A percentile compares a stretch with the other conserved stretches of the same genome.
phyloP scores from a whole-genome alignment of 345 rosid species.

The Gossypium ekmanianum region DNA sequence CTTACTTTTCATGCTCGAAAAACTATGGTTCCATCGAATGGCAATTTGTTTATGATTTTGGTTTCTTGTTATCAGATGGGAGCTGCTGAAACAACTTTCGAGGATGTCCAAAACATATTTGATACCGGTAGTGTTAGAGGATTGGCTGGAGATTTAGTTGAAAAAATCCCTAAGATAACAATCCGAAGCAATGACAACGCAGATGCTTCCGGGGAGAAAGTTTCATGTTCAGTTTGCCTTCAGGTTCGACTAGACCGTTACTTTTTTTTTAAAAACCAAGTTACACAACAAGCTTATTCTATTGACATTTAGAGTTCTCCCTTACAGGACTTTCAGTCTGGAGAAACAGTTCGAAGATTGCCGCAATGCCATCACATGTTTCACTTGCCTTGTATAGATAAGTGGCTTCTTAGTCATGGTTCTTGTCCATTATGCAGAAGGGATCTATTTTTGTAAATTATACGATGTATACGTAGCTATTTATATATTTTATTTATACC shows the following conservation, averaged over 20 bases:
- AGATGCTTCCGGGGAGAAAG: slow-evolving; percentile 77
- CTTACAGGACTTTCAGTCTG: slow-evolving; percentile 83
- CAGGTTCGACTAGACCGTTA: slow-evolving; percentile 46
- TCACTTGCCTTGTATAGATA: slow-evolving; percentile 94
- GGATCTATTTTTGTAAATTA: slow-evolving; percentile 45
- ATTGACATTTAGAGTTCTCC: slow-evolving; percentile 8
- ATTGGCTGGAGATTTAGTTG: slow-evolving; percentile 66
- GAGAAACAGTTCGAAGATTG: slow-evolving; percentile 86
- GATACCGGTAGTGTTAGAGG: slow-evolving; percentile 82
- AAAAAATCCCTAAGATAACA: slow-evolving; percentile 75
- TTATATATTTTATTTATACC: slow-evolving; percentile 18
- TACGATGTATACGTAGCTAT: slow-evolving; percentile 13
- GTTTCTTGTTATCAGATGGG: slow-evolving; percentile 63
- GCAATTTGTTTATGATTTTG: slow-evolving; percentile 14
- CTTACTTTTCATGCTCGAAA: neutral
- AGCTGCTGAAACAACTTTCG: slow-evolving; percentile 70
- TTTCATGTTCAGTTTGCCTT: slow-evolving; percentile 91
- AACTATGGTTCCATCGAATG: neutral
- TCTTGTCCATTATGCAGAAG: slow-evolving; percentile 97
- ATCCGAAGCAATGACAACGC: slow-evolving; percentile 53
- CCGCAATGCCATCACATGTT: slow-evolving; percentile 97
- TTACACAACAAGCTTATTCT: neutral
- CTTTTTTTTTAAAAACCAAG: neutral
- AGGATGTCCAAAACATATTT: slow-evolving; percentile 75
- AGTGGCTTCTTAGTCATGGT: slow-evolving; percentile 87